Evolutionary conservation across 1,284 basidiomycete genomes (phyloP).

Genomic region (Kalmanozyma brasiliensis): DNA sequence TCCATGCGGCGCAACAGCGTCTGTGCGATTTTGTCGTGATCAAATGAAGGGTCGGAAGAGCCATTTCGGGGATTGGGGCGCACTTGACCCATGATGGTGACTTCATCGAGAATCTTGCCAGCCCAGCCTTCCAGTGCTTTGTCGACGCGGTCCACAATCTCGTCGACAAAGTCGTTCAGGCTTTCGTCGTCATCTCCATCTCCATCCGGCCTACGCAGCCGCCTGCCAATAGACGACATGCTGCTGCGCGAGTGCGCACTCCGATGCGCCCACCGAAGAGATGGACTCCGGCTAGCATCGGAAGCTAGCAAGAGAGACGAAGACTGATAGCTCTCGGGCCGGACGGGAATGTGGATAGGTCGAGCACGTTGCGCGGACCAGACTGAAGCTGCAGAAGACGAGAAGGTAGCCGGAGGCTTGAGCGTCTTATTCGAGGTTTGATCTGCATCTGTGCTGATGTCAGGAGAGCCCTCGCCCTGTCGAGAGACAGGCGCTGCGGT

Average conservation of each 20-base stretch:
- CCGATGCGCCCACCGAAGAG: constrained; percentile 14
- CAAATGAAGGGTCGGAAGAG: constrained; percentile 3
- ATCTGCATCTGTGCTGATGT: background rate
- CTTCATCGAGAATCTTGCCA: constrained; percentile 61
- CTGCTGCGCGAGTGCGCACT: constrained; percentile 15
- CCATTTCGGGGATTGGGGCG: constrained; percentile 30
- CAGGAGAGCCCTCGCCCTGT: background rate
- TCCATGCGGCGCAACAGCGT: constrained; percentile 36
- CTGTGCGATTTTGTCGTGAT: constrained; percentile 31
- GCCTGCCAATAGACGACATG: constrained; percentile 26
- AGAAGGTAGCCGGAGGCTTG: constrained; percentile 6
- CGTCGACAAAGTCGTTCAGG: constrained; percentile 57
- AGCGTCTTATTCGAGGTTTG: constrained; percentile 19
- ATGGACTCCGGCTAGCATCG: constrained; percentile 5
- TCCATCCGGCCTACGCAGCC: constrained; percentile 6
- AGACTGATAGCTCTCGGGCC: constrained; percentile 20
- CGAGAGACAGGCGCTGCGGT: background rate
- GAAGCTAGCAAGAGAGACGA: constrained; percentile 18
- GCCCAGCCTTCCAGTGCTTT: constrained; percentile 61
- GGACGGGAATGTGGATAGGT: constrained; percentile 29
- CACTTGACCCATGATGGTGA: constrained; percentile 63
- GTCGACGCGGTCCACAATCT: constrained; percentile 56
- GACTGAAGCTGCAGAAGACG: background rate
- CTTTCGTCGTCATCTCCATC: constrained; percentile 45
- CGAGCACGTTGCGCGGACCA: constrained; percentile 11